Evolutionary conservation across 208 protist genomes (phyloP), one percentile per base, ranked within the genome.

Genomic region (Vickermania spadyakhi): DNA sequence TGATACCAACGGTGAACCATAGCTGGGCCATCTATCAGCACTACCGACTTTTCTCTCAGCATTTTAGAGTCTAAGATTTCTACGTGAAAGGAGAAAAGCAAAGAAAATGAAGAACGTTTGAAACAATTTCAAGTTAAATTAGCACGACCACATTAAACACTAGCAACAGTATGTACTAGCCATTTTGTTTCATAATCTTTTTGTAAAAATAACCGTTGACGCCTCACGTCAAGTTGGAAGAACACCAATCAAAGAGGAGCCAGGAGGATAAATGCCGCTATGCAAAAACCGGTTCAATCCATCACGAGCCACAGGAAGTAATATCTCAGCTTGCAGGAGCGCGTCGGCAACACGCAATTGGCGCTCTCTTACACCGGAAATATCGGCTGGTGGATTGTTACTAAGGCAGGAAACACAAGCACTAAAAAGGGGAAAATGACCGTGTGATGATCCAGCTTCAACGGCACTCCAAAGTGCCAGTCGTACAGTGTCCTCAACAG

Each of bases 1-100:
- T 95, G 84, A 50, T 86, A 95, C 88, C 88, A 95, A 31, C 88
- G 88, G 69, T 95, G 84, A 42, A 92, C 72, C 30, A 92, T 31
- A 5, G 88, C 88, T 23, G 84, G 84, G 28, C 88, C 88, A 62
- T 95, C 88, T 58, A 95, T 81, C 2, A 95, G 71, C 28, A 95
- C 84, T 14, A 91, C 72, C 31, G 83, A 81, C 30, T 68, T 68
- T 58, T 89, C 76, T 5, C 88, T 79, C 21, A 80, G 13, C 30
- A 73, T 56, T 78, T 89, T 88, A 29, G n/a, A 59, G n/a, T 45
- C 25, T 22, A n/a, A n/a, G n/a, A n/a, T n/a, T n/a, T n/a, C n/a
- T n/a, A n/a, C n/a, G n/a, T n/a, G n/a, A n/a, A n/a, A n/a, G n/a
- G n/a, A n/a, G 23, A 3, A 25, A 41, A 51, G 1, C 3, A 4